Evolutionary conservation across 179 eudicot species (phyloP).

Genomic region (Silene noctiflora): DNA sequence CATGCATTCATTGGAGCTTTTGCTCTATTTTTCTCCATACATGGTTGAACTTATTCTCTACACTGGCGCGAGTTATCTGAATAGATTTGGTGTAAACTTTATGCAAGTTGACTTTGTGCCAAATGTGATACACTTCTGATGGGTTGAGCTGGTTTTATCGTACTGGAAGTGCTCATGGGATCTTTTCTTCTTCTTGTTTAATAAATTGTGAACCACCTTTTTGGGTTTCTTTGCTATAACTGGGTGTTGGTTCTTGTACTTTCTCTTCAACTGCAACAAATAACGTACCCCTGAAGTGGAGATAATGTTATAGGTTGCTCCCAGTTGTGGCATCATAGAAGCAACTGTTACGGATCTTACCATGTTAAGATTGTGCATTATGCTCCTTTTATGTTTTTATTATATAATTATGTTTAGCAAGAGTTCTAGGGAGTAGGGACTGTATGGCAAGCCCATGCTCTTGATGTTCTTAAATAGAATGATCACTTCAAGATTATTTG

Average conservation of each 20-base stretch:
- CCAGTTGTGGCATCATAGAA: background rate
- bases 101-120: background rate
- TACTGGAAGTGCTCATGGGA: background rate
- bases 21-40: slow-evolving; percentile 10
- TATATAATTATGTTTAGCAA: too few species aligned
- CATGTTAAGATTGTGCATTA: too few species aligned
- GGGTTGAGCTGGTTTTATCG: background rate
- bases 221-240: background rate
- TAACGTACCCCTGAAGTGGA: background rate
- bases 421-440: too few species aligned
- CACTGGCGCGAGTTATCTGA: background rate
- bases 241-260: background rate
- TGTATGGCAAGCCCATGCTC: too few species aligned
- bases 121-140: background rate
- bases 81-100: background rate
- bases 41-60: background rate
- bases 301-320: background rate
- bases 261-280: background rate
- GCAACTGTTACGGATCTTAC: too few species aligned
- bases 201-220: background rate
- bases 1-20: background rate
- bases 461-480: too few species aligned
- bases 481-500: too few species aligned
- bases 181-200: background rate
- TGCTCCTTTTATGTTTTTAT: too few species aligned